A percentile compares a stretch with the other conserved stretches of the same genome.
These are phyloP conservation scores for Trichoderma semiorbis DNA, from an alignment of 2,329 filamentous ascomycete species.

Conservation along the genomic window DNA sequence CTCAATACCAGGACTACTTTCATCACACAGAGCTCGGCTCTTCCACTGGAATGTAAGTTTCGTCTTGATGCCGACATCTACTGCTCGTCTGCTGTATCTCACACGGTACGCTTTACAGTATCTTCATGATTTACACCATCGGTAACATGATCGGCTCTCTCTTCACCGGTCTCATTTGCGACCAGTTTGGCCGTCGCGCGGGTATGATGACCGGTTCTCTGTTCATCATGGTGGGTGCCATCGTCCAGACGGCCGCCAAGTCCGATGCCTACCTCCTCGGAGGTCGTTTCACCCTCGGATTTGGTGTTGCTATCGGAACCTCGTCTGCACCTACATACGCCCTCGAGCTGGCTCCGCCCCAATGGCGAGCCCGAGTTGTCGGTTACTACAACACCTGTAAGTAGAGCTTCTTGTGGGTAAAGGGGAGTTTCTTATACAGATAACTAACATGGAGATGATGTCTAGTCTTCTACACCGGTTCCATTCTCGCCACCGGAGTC, in stretches of 20 bases:
- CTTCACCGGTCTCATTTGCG: conserved; percentile 40
- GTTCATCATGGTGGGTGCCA: conserved; percentile 41
- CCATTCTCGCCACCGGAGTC: conserved; percentile 53
- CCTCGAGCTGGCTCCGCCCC: conserved; percentile 50
- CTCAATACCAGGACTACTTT: conserved; percentile 29
- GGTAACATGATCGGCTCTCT: conserved; percentile 40
- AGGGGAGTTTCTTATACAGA: not conserved
- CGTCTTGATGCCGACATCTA: not conserved
- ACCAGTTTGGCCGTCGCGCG: conserved; percentile 38
- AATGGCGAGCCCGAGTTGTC: conserved; percentile 45
- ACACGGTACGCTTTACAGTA: conserved; percentile 11
- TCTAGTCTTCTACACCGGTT: conserved; percentile 41
- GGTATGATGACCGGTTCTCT: conserved; percentile 40
- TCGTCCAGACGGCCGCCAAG: conserved; percentile 36
- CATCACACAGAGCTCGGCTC: conserved; percentile 28
- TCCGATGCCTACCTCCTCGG: conserved; percentile 41
- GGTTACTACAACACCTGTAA: conserved; percentile 40
- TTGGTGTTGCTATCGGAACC: conserved; percentile 42
- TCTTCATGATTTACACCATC: conserved; percentile 47
- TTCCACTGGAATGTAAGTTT: conserved; percentile 30
- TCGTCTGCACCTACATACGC: conserved; percentile 40
- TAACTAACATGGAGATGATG: not conserved
- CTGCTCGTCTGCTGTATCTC: not conserved
- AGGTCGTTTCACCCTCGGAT: conserved; percentile 55
- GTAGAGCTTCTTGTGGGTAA: not conserved